These are phyloP conservation scores for Alloteropsis angusta DNA, from an alignment of 202 grass and related monocot genomes.

Conservation along the genomic window DNA sequence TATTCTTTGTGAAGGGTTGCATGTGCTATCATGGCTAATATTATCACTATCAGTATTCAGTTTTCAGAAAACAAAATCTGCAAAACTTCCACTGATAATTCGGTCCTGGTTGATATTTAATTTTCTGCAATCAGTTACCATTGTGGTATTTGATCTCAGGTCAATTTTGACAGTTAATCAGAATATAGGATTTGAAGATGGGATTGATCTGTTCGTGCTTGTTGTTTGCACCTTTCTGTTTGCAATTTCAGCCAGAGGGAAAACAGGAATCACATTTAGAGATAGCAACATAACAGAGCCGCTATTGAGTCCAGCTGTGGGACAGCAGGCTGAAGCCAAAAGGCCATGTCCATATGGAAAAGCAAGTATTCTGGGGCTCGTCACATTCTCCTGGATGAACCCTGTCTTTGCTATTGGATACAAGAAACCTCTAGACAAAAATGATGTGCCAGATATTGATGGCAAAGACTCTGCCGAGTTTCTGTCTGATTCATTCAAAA, in stretches of 20 bases:
- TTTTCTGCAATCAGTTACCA: slow-evolving; percentile 61
- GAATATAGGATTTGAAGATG: slow-evolving; percentile 41
- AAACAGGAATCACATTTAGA: slow-evolving; percentile 60
- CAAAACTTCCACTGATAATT: slow-evolving; percentile 48
- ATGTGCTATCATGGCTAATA: slow-evolving; percentile 72
- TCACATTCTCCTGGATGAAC: slow-evolving; percentile 91
- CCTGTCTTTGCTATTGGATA: slow-evolving; percentile 73
- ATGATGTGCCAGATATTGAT: slow-evolving; percentile 82
- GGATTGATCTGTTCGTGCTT: slow-evolving; percentile 37
- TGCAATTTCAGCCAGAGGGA: slow-evolving; percentile 51
- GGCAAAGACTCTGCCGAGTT: slow-evolving; percentile 55
- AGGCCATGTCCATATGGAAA: slow-evolving; percentile 50
- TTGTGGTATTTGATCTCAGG: slow-evolving; percentile 52
- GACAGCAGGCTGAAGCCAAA: slow-evolving; percentile 42
- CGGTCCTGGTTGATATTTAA: slow-evolving; percentile 72
- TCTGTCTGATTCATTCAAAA: slow-evolving; percentile 57
- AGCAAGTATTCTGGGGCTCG: slow-evolving; percentile 55
- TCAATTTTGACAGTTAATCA: slow-evolving; percentile 34
- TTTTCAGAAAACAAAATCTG: slow-evolving; percentile 50
- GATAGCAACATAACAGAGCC: slow-evolving; percentile 49
- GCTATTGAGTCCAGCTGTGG: slow-evolving; percentile 41
- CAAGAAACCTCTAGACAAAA: slow-evolving; percentile 69
- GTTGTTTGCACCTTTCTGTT: slow-evolving; percentile 53
- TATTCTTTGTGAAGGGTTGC: slow-evolving; percentile 47
- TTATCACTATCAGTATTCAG: slow-evolving; percentile 44